Percentiles rank a stretch among this genome's conserved stretches.
Evolutionary conservation across 1,284 basidiomycete genomes (phyloP).

Genomic region (Naganishia cerealis): DNA sequence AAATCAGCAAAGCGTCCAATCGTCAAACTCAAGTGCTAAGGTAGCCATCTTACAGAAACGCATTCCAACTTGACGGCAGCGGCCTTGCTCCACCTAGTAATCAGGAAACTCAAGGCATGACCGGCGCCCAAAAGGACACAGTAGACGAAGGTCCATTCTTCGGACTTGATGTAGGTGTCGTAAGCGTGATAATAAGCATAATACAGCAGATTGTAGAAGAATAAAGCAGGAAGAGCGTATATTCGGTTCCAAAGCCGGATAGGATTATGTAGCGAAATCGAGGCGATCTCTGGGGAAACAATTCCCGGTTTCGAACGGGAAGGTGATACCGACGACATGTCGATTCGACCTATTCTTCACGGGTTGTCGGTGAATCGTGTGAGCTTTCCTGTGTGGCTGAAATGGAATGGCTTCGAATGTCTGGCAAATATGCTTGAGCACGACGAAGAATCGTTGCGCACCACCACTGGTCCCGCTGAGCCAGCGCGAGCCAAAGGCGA

Average conservation of each 20-base stretch:
- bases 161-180: constrained; percentile 84
- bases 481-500: background rate
- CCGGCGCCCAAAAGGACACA: constrained; percentile 79
- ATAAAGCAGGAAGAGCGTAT: constrained; percentile 80
- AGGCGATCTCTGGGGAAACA: constrained; percentile 79
- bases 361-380: background rate
- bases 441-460: background rate
- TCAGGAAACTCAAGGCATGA: constrained; percentile 89
- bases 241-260: constrained; percentile 76
- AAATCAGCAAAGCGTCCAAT: background rate
- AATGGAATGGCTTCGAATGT: background rate
- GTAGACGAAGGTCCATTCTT: constrained; percentile 94
- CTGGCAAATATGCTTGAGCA: background rate
- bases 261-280: constrained; percentile 74
- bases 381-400: background rate
- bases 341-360: background rate
- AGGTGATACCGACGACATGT: constrained; percentile 16
- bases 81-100: constrained; percentile 84
- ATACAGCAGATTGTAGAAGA: constrained; percentile 79
- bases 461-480: background rate
- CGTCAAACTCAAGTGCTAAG: background rate
- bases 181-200: constrained; percentile 85
- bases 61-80: constrained; percentile 77
- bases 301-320: constrained; percentile 49
- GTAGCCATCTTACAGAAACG: constrained; percentile 41